Evolutionary conservation across 176 grass and related monocot genomes (phyloP).

Genomic region (Hyparrhenia diplandra): DNA sequence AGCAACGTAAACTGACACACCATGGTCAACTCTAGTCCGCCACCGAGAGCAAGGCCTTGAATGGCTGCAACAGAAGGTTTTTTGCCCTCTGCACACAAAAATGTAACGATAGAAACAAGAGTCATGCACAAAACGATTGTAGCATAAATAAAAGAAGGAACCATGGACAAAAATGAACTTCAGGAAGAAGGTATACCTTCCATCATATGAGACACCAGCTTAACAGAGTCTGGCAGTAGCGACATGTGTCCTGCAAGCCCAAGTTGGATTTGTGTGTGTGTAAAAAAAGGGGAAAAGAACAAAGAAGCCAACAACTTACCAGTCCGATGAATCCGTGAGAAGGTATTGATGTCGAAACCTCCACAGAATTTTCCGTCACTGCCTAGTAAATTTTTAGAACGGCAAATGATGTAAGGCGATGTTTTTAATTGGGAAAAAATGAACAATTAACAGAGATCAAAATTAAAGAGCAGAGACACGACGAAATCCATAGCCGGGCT

Average conservation of each 20-base stretch:
- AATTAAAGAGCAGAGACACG: neutral
- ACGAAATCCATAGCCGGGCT: neutral
- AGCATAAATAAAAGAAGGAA: slow-evolving; percentile 23
- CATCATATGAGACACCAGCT: slow-evolving; percentile 67
- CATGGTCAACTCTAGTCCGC: slow-evolving; percentile 86
- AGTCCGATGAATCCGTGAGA: slow-evolving; percentile 58
- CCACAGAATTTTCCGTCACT: slow-evolving; percentile 69
- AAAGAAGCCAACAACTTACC: slow-evolving; percentile 34
- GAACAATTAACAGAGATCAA: neutral
- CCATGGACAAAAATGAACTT: neutral
- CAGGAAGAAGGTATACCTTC: slow-evolving; percentile 48
- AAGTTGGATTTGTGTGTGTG: slow-evolving; percentile 13
- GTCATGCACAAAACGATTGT: neutral
- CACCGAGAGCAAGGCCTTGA: slow-evolving; percentile 90
- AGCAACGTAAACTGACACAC: slow-evolving; percentile 31
- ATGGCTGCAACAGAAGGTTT: slow-evolving; percentile 95
- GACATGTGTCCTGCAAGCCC: slow-evolving; percentile 54
- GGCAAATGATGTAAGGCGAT: neutral
- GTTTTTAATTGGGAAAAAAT: neutral
- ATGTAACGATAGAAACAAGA: neutral
- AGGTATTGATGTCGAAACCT: slow-evolving; percentile 92
- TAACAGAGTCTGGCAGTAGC: slow-evolving; percentile 64
- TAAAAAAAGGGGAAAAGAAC: neutral
- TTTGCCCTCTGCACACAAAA: slow-evolving; percentile 50
- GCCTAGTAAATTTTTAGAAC: slow-evolving; percentile 24